Percentiles rank a stretch among this genome's conserved stretches.
phyloP scores from a whole-genome alignment of 169 alveolate genomes.

The Plasmodium vivax region DNA sequence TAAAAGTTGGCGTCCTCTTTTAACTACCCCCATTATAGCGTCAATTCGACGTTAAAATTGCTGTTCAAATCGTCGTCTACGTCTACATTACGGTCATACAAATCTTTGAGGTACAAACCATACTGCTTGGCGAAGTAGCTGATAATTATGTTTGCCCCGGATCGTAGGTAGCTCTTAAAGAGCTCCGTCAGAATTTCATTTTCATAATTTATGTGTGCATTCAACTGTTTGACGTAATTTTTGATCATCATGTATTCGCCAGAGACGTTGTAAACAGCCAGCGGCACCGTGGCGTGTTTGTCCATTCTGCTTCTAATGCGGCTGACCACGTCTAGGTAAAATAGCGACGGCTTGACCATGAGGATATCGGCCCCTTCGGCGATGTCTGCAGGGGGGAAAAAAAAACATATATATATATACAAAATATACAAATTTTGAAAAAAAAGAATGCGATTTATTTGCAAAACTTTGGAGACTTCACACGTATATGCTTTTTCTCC shows the following conservation, averaged over 20 bases:
- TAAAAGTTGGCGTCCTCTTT: neutral
- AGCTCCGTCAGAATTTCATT: conserved; percentile 87
- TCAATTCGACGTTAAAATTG: conserved; percentile 53
- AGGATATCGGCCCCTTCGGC: conserved; percentile 80
- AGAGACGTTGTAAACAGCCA: conserved; percentile 80
- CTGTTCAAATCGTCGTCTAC: conserved; percentile 39
- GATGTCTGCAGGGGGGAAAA: conserved; percentile 72
- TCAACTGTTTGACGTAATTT: conserved; percentile 73
- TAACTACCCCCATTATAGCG: neutral
- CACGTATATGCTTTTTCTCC: neutral
- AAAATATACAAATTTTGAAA: neutral
- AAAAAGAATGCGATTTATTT: neutral
- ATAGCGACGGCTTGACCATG: conserved; percentile 82
- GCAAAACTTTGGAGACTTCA: neutral
- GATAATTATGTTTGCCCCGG: conserved; percentile 91
- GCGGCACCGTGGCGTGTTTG: conserved; percentile 70
- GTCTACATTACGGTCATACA: conserved; percentile 56
- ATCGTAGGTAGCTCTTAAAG: conserved; percentile 87
- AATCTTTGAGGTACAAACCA: conserved; percentile 77
- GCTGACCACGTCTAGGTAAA: conserved; percentile 77
- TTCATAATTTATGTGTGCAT: conserved; percentile 76
- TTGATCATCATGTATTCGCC: conserved; percentile 83
- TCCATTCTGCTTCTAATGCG: conserved; percentile 72
- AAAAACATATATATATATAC: neutral
- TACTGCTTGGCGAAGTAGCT: conserved; percentile 87